phyloP scores from a whole-genome alignment of 2,329 filamentous ascomycete genomes.

The Akanthomyces lecanii region DNA sequence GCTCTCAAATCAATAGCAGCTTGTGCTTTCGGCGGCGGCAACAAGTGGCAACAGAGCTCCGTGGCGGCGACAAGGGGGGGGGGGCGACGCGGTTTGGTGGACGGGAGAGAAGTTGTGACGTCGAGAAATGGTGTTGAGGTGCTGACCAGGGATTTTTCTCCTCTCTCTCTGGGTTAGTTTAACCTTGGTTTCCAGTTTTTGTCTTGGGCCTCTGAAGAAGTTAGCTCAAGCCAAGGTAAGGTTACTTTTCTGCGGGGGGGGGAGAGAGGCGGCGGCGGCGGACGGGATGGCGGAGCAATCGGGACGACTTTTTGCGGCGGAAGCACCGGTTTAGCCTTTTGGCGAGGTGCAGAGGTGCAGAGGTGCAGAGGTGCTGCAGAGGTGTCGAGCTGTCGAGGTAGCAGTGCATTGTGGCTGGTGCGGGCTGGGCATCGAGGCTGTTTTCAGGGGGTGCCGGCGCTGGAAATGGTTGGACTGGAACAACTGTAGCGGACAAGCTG shows the following conservation, averaged over 20 bases:
- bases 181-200: neutral
- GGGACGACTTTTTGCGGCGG: conserved; percentile 10
- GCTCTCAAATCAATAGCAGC: neutral
- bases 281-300: conserved; percentile 5
- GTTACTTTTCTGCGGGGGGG: conserved; percentile 3
- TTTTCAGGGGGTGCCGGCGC: neutral
- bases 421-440: neutral
- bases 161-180: neutral
- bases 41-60: neutral
- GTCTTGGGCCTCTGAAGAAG: neutral
- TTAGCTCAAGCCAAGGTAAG: conserved; percentile 3
- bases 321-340: neutral
- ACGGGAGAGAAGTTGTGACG: neutral
- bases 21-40: neutral
- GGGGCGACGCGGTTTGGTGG: neutral
- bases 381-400: neutral
- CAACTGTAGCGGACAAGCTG: too few species aligned
- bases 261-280: neutral
- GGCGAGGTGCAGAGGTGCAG: too few species aligned
- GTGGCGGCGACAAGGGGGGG: neutral
- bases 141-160: conserved; percentile 10
- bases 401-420: conserved; percentile 5
- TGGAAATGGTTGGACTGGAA: neutral
- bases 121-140: conserved; percentile 2
- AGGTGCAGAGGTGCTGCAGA: too few species aligned